Evolutionary conservation across 116 monocot genomes (phyloP).

Genomic region (Phalaenopsis hybrid): DNA sequence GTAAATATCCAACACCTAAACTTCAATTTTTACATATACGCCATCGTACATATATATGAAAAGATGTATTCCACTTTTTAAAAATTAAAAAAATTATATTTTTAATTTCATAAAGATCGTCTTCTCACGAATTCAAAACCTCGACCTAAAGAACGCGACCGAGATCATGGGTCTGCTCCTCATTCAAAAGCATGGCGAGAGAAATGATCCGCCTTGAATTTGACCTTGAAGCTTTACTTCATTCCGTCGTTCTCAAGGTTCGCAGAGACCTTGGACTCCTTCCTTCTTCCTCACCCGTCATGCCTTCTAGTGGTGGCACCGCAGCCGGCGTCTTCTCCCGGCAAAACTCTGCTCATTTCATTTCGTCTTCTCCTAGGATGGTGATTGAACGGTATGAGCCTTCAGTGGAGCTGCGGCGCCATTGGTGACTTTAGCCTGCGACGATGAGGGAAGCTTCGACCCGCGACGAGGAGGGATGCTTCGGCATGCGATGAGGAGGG

Average conservation of each 20-base stretch:
- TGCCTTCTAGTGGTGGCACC: constrained; percentile 1
- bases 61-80: too few species aligned
- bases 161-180: constrained; percentile 39
- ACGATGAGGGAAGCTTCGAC: too few species aligned
- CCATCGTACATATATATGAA: too few species aligned
- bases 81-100: too few species aligned
- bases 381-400: too few species aligned
- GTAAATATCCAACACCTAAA: too few species aligned
- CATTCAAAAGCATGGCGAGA: constrained; percentile 44
- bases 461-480: too few species aligned
- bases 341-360: constrained; percentile 8
- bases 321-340: constrained; percentile 8
- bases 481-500: too few species aligned
- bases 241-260: constrained; percentile 30
- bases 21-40: too few species aligned
- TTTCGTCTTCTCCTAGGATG: too few species aligned
- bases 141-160: constrained; percentile 3
- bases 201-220: constrained; percentile 53
- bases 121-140: constrained; percentile 6
- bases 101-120: constrained; percentile 3
- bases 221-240: constrained; percentile 33
- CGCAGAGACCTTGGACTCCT: constrained; percentile 28
- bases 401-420: too few species aligned
- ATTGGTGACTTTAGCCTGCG: too few species aligned
- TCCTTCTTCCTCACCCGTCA: constrained; percentile 7